Conservation (phyloP, 495 filamentous ascomycete species). For the Penicillium coffeae region DNA sequence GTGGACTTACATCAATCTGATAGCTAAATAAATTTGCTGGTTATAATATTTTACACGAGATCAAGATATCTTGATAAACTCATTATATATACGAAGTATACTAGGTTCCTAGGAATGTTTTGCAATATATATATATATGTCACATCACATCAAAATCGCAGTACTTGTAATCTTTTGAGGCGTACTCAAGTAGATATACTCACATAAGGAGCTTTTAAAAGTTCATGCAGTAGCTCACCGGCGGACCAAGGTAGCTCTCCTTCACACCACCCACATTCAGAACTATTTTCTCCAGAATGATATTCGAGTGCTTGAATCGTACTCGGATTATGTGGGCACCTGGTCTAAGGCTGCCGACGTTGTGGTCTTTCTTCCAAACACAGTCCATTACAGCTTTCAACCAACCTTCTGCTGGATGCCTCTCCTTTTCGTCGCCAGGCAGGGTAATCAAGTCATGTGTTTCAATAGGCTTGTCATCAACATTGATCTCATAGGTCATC, state of each 20-base stretch:
- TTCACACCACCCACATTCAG: constrained; percentile 65
- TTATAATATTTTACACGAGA: too few species aligned
- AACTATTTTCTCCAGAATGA: constrained; percentile 67
- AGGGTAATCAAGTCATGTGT: neutral
- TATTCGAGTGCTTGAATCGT: constrained; percentile 54
- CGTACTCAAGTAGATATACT: too few species aligned
- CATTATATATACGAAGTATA: too few species aligned
- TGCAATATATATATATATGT: too few species aligned
- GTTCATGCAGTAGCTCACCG: too few species aligned
- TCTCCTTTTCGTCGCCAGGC: constrained; percentile 2
- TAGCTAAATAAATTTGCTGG: too few species aligned
- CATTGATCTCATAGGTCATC: constrained; percentile 56
- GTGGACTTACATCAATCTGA: too few species aligned
- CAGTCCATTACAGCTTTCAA: constrained; percentile 50
- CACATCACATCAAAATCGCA: too few species aligned
- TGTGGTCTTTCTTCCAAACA: constrained; percentile 48
- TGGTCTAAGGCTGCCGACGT: neutral
- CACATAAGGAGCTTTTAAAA: too few species aligned
- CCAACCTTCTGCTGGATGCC: constrained; percentile 49
- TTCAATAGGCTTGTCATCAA: constrained; percentile 34
- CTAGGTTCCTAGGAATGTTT: too few species aligned
- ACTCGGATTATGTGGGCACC: constrained; percentile 23
- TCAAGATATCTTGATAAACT: too few species aligned
- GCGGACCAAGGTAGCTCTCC: constrained; percentile 63
- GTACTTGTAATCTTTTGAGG: too few species aligned